Percentiles rank a stretch among this genome's conserved stretches.
Conservation (phyloP, 306 rosid genomes). For the Glycyrrhiza uralensis region DNA sequence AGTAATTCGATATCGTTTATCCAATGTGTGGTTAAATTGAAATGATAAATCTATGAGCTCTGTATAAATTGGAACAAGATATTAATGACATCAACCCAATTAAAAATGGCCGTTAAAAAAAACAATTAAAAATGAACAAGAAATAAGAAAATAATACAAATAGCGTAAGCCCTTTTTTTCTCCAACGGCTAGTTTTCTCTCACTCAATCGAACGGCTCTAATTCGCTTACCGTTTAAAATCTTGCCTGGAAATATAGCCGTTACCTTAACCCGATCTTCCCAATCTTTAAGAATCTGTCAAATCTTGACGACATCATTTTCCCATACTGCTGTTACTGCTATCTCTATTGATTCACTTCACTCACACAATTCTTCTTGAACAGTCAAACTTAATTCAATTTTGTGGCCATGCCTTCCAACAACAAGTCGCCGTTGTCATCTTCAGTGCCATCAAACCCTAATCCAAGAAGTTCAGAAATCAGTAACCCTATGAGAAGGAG, state of each 20-base stretch:
- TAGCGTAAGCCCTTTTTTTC: not conserved
- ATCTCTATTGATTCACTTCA: not conserved
- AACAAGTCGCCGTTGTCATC: constrained; percentile 43
- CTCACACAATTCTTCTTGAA: not conserved
- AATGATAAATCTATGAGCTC: too few relatives aligned
- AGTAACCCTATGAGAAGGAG: constrained; percentile 58
- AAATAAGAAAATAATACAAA: not conserved
- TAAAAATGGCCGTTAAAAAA: not conserved
- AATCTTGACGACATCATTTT: not conserved
- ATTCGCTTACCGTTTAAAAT: constrained; percentile 26
- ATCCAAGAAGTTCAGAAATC: constrained; percentile 60
- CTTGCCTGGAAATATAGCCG: constrained; percentile 47
- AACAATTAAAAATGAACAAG: not conserved
- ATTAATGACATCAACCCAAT: not conserved
- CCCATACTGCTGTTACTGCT: not conserved
- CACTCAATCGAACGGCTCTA: constrained; percentile 46
- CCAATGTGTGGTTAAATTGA: too few relatives aligned
- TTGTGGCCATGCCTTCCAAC: constrained; percentile 51
- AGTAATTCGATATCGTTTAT: too few relatives aligned
- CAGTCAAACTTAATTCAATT: too few relatives aligned
- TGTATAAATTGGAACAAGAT: too few relatives aligned
- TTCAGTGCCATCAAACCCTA: constrained; percentile 40
- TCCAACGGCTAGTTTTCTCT: constrained; percentile 40
- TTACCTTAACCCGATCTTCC: constrained; percentile 39
- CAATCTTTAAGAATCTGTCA: constrained; percentile 19